These are phyloP conservation scores for Haematococcus sp. DNA, from an alignment of 139 green algal species.

Conservation along the genomic window DNA sequence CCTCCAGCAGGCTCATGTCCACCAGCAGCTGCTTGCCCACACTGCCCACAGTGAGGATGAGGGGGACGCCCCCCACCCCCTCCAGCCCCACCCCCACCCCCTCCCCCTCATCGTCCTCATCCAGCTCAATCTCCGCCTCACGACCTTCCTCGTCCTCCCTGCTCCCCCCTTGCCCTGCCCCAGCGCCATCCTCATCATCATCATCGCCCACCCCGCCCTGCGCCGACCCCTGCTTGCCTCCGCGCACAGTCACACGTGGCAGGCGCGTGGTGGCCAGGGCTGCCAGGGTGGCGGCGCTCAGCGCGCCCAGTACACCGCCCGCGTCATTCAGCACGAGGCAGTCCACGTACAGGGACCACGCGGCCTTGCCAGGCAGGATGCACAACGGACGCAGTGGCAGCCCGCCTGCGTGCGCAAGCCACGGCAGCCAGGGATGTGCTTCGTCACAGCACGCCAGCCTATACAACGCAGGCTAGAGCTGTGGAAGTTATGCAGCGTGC, in stretches of 20 bases:
- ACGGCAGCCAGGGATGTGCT: background rate
- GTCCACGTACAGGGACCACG: constrained; percentile 83
- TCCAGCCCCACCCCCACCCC: background rate
- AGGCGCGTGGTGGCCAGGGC: constrained; percentile 66
- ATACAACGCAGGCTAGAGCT: background rate
- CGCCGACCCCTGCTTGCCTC: background rate
- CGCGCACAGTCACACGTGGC: constrained; percentile 40
- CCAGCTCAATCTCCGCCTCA: constrained; percentile 73
- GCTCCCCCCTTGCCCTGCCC: background rate
- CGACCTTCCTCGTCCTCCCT: constrained; percentile 25
- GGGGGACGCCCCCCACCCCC: background rate
- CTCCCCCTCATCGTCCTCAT: constrained; percentile 47
- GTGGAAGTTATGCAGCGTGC: too few species aligned
- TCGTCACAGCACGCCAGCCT: background rate
- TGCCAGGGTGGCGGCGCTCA: constrained; percentile 64
- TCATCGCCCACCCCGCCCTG: background rate
- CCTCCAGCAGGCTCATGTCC: constrained; percentile 40
- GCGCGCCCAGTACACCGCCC: constrained; percentile 77
- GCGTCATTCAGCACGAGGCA: constrained; percentile 79
- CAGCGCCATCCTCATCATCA: constrained; percentile 47
- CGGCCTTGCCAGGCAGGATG: constrained; percentile 76
- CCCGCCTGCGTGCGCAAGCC: background rate
- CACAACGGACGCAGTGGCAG: constrained; percentile 46
- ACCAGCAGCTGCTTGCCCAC: constrained; percentile 23
- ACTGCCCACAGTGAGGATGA: background rate